Evolutionary conservation across 768 basidiomycete genomes (phyloP).

Genomic region (Trametopsis cervina): DNA sequence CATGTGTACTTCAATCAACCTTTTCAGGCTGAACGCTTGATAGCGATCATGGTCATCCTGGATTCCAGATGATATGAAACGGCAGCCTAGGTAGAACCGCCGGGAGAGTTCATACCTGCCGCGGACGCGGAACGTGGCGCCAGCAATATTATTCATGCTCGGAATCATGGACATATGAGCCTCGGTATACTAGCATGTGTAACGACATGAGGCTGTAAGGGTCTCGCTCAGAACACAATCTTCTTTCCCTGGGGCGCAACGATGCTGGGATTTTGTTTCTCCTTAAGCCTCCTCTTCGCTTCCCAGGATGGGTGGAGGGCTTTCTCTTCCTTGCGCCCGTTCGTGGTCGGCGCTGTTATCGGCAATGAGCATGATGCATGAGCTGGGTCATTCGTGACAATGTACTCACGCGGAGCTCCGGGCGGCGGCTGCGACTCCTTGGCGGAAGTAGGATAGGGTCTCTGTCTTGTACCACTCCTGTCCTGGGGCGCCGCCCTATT

Average conservation of each 20-base stretch:
- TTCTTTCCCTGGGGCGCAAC: constrained; percentile 76
- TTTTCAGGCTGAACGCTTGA: not conserved
- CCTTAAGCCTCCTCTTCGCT: constrained; percentile 79
- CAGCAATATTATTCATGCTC: not conserved
- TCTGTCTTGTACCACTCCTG: not conserved
- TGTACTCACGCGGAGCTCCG: not conserved
- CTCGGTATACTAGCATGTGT: too few relatives aligned
- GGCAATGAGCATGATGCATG: not conserved
- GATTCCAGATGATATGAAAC: too few relatives aligned
- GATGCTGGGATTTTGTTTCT: constrained; percentile 56
- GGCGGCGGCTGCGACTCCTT: not conserved
- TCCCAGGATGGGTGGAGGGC: constrained; percentile 94
- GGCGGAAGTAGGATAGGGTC: not conserved
- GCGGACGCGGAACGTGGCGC: not conserved
- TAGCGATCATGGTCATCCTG: not conserved
- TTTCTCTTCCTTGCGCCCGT: constrained; percentile 21
- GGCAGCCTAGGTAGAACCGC: too few relatives aligned
- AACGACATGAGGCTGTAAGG: not conserved
- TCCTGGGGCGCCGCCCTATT: not conserved
- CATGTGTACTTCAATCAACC: too few relatives aligned
- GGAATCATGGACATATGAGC: not conserved
- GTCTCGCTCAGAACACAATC: constrained; percentile 48
- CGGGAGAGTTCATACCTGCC: too few relatives aligned
- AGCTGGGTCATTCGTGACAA: not conserved
- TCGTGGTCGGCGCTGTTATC: not conserved